Evolutionary conservation across 2,329 filamentous ascomycete species (phyloP).

Genomic region (Trichoderma sp.): DNA sequence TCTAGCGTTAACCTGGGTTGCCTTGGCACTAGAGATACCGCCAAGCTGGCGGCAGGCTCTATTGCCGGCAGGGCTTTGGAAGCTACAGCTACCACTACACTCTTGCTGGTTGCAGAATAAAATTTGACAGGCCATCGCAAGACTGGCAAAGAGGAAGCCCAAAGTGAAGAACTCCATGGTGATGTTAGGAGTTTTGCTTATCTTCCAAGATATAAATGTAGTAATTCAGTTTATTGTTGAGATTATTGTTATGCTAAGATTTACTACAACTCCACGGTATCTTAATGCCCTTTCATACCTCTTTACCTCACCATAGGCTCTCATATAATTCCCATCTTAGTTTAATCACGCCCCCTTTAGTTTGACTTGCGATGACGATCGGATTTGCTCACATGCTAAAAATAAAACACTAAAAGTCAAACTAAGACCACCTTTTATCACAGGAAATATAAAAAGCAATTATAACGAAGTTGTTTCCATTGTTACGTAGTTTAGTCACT

Average conservation of each 20-base stretch:
- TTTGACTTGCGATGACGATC: not conserved
- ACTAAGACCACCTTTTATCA: not conserved
- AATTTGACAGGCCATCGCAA: not conserved
- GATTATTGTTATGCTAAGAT: not conserved
- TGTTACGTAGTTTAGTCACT: not conserved
- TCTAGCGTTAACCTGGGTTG: not conserved
- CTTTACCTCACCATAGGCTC: not conserved
- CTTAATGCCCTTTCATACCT: not conserved
- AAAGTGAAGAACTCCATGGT: not conserved
- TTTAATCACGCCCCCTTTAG: not conserved
- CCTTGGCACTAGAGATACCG: not conserved
- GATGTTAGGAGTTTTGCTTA: not conserved
- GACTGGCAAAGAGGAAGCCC: not conserved
- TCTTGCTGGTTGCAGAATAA: conserved; percentile 2
- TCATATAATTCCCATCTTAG: not conserved
- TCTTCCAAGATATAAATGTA: not conserved
- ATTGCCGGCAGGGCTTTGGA: not conserved
- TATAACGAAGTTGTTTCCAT: not conserved
- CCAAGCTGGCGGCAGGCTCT: not conserved
- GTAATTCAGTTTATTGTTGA: not conserved
- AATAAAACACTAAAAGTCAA: not conserved
- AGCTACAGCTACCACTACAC: not conserved
- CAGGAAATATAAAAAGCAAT: not conserved
- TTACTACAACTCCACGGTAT: not conserved
- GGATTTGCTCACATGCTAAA: not conserved